phyloP scores from a whole-genome alignment of 2,329 filamentous ascomycete genomes.

The Stachybotrys elegans region DNA sequence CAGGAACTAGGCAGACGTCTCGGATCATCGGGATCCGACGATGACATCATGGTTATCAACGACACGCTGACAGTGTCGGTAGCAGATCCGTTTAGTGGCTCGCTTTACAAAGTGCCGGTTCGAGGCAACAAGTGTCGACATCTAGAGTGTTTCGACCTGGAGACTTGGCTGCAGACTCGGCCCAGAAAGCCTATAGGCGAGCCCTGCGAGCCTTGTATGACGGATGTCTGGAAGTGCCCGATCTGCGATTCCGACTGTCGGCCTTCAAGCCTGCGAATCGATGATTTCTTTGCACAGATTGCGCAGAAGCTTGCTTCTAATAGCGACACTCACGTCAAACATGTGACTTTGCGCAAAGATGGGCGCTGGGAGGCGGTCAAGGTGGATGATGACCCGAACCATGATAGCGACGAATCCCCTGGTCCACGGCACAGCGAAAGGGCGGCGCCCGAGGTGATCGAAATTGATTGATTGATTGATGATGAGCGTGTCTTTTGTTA shows the following conservation, averaged over 20 bases:
- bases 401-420: conserved; percentile 17
- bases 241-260: conserved; percentile 75
- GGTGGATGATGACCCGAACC: conserved; percentile 23
- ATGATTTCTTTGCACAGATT: conserved; percentile 67
- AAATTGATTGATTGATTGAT: too few relatives aligned
- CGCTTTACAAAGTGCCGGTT: conserved; percentile 65
- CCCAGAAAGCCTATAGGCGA: conserved; percentile 31
- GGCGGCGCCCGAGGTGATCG: too few relatives aligned
- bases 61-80: conserved; percentile 54
- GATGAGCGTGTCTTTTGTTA: too few relatives aligned
- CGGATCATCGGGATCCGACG: conserved; percentile 30
- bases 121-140: conserved; percentile 68
- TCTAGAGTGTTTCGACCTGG: conserved; percentile 84
- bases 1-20: conserved; percentile 50
- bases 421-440: too few relatives aligned
- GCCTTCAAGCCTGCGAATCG: conserved; percentile 64
- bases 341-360: conserved; percentile 21
- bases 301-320: conserved; percentile 40
- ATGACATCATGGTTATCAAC: conserved; percentile 57
- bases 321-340: conserved; percentile 18
- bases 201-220: conserved; percentile 43
- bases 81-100: conserved; percentile 60
- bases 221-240: conserved; percentile 82
- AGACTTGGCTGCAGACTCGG: conserved; percentile 71
- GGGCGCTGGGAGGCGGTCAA: conserved; percentile 27